phyloP scores from a whole-genome alignment of 129 eudicot species.

The Helianthus annuus region HanXRQr2.0-SUNRISE NC_035448.2:160360229-160360728 shows the following conservation, averaged over 20 bases:
- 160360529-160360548: not conserved
- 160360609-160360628: not conserved
- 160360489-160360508: not conserved
- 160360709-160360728: not conserved
- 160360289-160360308: slow-evolving; percentile 18
- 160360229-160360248: not conserved
- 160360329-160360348: slow-evolving; percentile 28
- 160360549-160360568: not conserved
- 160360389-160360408: slow-evolving; percentile 10
- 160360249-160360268: slow-evolving; percentile 15
- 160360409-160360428: not conserved
- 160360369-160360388: slow-evolving; percentile 7
- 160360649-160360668: not conserved
- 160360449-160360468: slow-evolving; percentile 3
- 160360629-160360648: not conserved
- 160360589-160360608: not conserved
- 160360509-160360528: not conserved
- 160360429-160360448: slow-evolving; percentile 12
- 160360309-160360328: slow-evolving; percentile 22
- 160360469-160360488: not conserved
- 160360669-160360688: not conserved
- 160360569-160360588: not conserved
- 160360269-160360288: not conserved
- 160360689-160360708: not conserved
- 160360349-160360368: slow-evolving; percentile 19